Base-by-base conservation (phyloP, 495 filamentous ascomycete species). In the Rusavskia elegans region DNA sequence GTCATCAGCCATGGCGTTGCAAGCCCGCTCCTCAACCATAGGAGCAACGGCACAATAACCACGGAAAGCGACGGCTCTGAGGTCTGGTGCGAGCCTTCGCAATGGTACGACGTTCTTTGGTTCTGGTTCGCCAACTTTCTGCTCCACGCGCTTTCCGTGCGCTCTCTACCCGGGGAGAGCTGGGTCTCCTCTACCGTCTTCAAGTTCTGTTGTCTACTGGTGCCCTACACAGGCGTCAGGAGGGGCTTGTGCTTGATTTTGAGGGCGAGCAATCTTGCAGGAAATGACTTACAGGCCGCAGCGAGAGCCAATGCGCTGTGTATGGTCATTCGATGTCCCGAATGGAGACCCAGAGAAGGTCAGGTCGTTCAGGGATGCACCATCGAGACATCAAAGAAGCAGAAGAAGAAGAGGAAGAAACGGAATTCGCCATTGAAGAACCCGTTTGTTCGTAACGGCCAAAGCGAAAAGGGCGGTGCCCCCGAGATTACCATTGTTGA, bases 71-170 rank as follows among this genome's bases (percentile, higher is more conserved):
- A 46, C 23, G 44, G 44, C 14, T 8, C 44, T 7, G 20, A 46
- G 20, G 44, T 46, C 14, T 46, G 44, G 44, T 46, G 44, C 14
- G 20, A 46, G 23, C 21, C 44, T 20, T 16, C 44, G 1, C 21
- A 46, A 23, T 68, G 64, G 66, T 59, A 59, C 8, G 67, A 70
- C 48, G 58, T 71, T 35, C 48, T 64, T 1, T 45, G 53, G 9
- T 73, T 72, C 53, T 67, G 68, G 50, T 37, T 71, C 8, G 64
- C 63, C n/a, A 72, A 72, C 52, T 72, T 71, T 45, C 37, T 72
- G 3, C 59, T 71, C 32, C 70, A 71, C 52, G 66, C 66, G 38
- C 67, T 66, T 9, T 71, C 69, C 7, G 66, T 71, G 20, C 66
- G 68, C 35, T 63, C 68, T 17, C 59, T 61, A 13, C 67, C 70